Conservation (phyloP, 129 eudicot genomes). For the Lactuca sativa region DNA sequence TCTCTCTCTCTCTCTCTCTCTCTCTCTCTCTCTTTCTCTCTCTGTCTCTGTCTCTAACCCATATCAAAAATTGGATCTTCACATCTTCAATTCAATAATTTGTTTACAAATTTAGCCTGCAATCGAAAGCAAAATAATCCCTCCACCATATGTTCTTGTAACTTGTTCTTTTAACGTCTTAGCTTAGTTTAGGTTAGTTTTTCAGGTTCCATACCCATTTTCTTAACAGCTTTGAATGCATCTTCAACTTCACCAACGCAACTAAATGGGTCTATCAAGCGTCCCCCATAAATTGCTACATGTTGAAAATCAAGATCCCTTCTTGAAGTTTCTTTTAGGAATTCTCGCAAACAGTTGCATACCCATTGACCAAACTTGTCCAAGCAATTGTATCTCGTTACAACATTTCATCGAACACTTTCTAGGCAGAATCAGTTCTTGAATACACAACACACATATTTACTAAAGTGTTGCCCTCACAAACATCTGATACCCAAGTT, state of each 20-base stretch:
- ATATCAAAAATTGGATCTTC: no score
- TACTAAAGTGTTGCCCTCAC: constrained; percentile 42
- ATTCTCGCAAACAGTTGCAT: constrained; percentile 27
- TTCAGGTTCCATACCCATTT: constrained; percentile 41
- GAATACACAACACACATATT: constrained; percentile 31
- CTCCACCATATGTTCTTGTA: no score
- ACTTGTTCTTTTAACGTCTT: no score
- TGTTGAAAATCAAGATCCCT: constrained; percentile 35
- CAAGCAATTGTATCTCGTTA: constrained; percentile 39
- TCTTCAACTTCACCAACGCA: constrained; percentile 38
- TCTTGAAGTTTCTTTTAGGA: constrained; percentile 36
- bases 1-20: no score
- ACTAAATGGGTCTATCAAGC: constrained; percentile 52
- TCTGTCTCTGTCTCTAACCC: no score
- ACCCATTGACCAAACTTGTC: constrained; percentile 49
- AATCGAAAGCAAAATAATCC: no score
- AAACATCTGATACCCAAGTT: constrained; percentile 34
- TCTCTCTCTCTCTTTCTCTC: no score
- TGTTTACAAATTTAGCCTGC: no score
- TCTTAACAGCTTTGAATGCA: constrained; percentile 37
- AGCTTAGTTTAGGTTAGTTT: no score
- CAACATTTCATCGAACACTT: constrained; percentile 46
- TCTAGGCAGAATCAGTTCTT: constrained; percentile 22
- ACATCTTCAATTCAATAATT: no score
- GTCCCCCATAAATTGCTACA: constrained; percentile 32